phyloP scores from a whole-genome alignment of 805 yeast species.

The Candida xyloterini region DNA sequence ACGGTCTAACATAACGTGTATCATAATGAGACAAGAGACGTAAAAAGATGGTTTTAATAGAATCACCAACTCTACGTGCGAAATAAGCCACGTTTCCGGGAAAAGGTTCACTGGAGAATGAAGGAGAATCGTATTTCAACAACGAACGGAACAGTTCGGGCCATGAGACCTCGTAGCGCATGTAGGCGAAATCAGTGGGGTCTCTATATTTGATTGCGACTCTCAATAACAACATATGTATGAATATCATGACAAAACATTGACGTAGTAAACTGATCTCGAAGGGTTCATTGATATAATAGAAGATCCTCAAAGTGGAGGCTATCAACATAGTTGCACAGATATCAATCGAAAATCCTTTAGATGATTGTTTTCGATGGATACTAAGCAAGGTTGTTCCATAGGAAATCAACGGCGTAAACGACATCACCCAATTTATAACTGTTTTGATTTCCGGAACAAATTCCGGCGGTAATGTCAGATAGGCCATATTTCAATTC shows the following conservation, averaged over 20 bases:
- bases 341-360: constrained; percentile 87
- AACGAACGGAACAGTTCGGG: constrained; percentile 23
- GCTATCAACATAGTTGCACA: constrained; percentile 89
- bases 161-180: constrained; percentile 26
- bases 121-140: constrained; percentile 1
- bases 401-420: constrained; percentile 84
- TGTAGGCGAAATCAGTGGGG: constrained; percentile 38
- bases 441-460: constrained; percentile 37
- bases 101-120: neutral
- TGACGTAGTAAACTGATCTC: constrained; percentile 78
- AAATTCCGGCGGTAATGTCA: constrained; percentile 32
- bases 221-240: constrained; percentile 63
- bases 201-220: constrained; percentile 58
- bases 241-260: constrained; percentile 78
- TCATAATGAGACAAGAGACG: constrained; percentile 61
- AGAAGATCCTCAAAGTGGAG: constrained; percentile 66
- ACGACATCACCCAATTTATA: constrained; percentile 63
- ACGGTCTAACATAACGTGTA: constrained; percentile 62
- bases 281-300: constrained; percentile 76
- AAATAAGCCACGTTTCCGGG: neutral
- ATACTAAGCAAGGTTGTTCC: constrained; percentile 79
- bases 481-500: constrained; percentile 26
- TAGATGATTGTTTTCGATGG: constrained; percentile 56
- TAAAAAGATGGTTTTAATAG: constrained; percentile 25
- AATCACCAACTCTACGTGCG: constrained; percentile 7